Conservation (phyloP, 2,329 filamentous ascomycete genomes). For the Microsporum audouinii region DNA sequence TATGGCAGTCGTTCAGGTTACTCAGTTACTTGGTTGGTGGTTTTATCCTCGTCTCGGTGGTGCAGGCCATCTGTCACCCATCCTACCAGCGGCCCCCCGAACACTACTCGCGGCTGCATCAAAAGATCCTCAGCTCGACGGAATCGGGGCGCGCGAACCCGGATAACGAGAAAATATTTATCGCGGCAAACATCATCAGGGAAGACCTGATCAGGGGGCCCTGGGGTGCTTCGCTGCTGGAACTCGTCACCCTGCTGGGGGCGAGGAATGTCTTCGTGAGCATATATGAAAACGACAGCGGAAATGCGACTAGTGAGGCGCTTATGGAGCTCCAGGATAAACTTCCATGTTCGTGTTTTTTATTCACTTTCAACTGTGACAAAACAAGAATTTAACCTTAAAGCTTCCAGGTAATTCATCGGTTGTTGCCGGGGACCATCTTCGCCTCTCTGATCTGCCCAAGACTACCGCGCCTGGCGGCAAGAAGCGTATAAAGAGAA, state of each 20-base stretch:
- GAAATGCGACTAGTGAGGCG: slow-evolving; percentile 4
- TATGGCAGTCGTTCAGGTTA: neutral
- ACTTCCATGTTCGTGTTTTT: slow-evolving; percentile 8
- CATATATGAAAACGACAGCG: slow-evolving; percentile 13
- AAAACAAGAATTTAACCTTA: neutral
- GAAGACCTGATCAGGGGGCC: slow-evolving; percentile 8
- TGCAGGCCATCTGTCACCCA: slow-evolving; percentile 8
- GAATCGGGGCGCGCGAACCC: slow-evolving; percentile 8
- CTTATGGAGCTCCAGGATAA: slow-evolving; percentile 7
- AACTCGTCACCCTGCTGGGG: slow-evolving; percentile 9
- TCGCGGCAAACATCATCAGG: slow-evolving; percentile 11
- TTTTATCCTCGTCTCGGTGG: slow-evolving; percentile 6
- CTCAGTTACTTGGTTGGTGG: neutral
- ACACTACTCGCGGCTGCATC: slow-evolving; percentile 6
- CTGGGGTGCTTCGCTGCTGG: slow-evolving; percentile 8
- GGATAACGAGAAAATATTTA: slow-evolving; percentile 9
- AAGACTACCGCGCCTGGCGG: slow-evolving; percentile 4
- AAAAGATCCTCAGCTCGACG: neutral
- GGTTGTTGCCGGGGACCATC: slow-evolving; percentile 10
- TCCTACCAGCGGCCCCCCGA: slow-evolving; percentile 9
- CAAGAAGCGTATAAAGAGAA: slow-evolving; percentile 7
- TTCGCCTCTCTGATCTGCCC: slow-evolving; percentile 7
- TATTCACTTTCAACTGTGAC: neutral
- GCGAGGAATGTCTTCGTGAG: slow-evolving; percentile 12
- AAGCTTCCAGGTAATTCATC: slow-evolving; percentile 10